Conservation (phyloP, 1,284 basidiomycete genomes). For the Ceratobasidium sp. region DNA sequence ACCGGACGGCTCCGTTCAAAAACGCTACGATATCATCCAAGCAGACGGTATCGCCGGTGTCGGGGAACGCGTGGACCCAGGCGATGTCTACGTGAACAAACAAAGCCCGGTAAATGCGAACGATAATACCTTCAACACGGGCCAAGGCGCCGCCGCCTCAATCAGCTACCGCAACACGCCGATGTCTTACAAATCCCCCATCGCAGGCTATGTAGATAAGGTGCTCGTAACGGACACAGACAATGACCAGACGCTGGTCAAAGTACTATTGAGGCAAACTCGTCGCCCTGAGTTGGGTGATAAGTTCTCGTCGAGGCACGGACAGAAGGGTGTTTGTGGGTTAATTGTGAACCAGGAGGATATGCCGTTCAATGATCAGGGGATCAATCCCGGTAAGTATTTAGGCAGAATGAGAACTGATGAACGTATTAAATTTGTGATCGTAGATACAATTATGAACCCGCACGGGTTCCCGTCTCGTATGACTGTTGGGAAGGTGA, state of each 20-base stretch:
- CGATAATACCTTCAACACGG: slow-evolving; percentile 74
- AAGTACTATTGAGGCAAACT: slow-evolving; percentile 98
- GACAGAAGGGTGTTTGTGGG: slow-evolving; percentile 99
- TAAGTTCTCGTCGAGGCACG: slow-evolving; percentile 98
- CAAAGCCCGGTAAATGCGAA: slow-evolving; percentile 90
- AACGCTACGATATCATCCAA: slow-evolving; percentile 92
- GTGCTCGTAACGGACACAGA: slow-evolving; percentile 96
- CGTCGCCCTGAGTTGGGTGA: slow-evolving; percentile 96
- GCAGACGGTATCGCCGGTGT: slow-evolving; percentile 94
- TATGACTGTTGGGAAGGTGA: slow-evolving; percentile 99
- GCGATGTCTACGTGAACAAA: slow-evolving; percentile 97
- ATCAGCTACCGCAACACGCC: slow-evolving; percentile 91
- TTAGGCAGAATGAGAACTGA: background rate
- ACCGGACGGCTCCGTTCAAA: slow-evolving; percentile 81
- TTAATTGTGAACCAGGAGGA: slow-evolving; percentile 99
- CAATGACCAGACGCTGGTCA: slow-evolving; percentile 97
- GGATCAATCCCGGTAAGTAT: slow-evolving; percentile 85
- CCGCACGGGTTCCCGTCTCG: slow-evolving; percentile 99
- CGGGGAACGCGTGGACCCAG: slow-evolving; percentile 93
- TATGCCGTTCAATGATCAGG: slow-evolving; percentile 99
- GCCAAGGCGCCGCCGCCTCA: slow-evolving; percentile 74
- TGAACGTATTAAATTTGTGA: background rate
- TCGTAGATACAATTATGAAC: slow-evolving; percentile 97
- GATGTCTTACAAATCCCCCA: slow-evolving; percentile 92
- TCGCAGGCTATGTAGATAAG: slow-evolving; percentile 96